Percentiles rank a stretch among this genome's conserved stretches.
Conservation (phyloP, 306 rosid species). For the Rosa rugosa region DNA sequence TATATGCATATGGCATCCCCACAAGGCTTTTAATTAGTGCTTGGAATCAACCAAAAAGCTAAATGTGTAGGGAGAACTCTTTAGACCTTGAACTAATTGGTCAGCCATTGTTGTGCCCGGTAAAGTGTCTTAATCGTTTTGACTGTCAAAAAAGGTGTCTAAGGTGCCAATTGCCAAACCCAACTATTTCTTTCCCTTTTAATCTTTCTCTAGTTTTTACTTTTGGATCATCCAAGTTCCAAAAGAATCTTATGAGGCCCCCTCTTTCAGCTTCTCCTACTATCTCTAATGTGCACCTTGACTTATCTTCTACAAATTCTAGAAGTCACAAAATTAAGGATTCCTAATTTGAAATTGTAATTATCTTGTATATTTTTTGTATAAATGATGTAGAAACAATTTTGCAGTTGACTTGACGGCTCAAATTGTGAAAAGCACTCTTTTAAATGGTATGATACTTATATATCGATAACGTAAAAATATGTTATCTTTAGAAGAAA, state of each 20-base stretch:
- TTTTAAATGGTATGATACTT: too few relatives aligned
- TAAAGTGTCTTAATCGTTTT: slow-evolving; percentile 25
- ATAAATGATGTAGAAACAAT: too few relatives aligned
- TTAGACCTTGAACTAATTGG: slow-evolving; percentile 35
- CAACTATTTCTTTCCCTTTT: slow-evolving; percentile 35
- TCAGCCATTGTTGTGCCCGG: slow-evolving; percentile 26
- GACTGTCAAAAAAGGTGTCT: slow-evolving; percentile 26
- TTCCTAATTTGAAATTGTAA: background rate
- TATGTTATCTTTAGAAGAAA: too few relatives aligned
- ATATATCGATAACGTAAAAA: too few relatives aligned
- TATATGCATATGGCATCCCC: background rate
- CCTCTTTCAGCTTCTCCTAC: slow-evolving; percentile 4
- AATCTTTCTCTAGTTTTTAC: slow-evolving; percentile 33
- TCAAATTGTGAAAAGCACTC: too few relatives aligned
- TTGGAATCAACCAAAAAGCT: background rate
- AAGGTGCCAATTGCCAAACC: slow-evolving; percentile 22
- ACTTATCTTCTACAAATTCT: slow-evolving; percentile 25
- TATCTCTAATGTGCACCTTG: slow-evolving; percentile 26
- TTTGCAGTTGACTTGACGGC: too few relatives aligned
- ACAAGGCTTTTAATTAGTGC: background rate
- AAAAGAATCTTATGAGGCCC: slow-evolving; percentile 48
- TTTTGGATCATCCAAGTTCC: slow-evolving; percentile 39
- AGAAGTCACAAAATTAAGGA: background rate
- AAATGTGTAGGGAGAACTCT: slow-evolving; percentile 12
- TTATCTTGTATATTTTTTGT: too few relatives aligned